Evolutionary conservation across 768 basidiomycete species (phyloP), one percentile per base, ranked within the genome.

Genomic region (Hygrophorus russula): DNA sequence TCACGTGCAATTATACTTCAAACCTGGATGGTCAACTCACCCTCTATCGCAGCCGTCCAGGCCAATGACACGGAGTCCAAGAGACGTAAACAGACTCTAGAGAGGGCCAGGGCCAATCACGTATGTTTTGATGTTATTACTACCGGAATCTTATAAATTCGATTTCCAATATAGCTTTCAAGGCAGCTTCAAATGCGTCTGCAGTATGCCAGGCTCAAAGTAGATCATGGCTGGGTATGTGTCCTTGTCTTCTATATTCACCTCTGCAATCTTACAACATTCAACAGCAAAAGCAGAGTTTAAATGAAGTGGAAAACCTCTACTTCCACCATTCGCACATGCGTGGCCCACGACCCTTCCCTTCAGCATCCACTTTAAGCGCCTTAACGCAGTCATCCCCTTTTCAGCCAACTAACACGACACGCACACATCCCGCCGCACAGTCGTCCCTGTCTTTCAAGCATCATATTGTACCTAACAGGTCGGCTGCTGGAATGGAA

Each of bases 231-330:
- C 35, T 87, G 84, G 84, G 83, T 84, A 56, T 33, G 77, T 64
- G 32, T 20, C 20, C 30, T 12, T 8, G n/a, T 20, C 18, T 31
- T 42, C n/a, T 2, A 29, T 8, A 29, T 12, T 46, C 44, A 36
- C 33, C 45, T 42, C 29, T 38, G 19, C 18, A 5, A 17, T 4
- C 35, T 18, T 43, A 24, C 42, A 36, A 19, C 27, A 17, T 30
- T 39, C 46, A 44, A 11, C 54, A 84, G 82, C 80, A 83, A 77
- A 73, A 76, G 46, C 83, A 87, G 59, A 83, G 70, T 36, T 60
- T 87, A 41, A 84, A 82, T 53, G 84, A 87, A 61, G 84, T 87
- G 4, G 84, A 87, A 58, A 86, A 86, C 53, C 66, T 87, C 7
- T 87, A 85, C 64, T 86, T 86, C 53, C 79, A 77, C 39, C 79